Evolutionary conservation across 768 basidiomycete species (phyloP).

Genomic region (Suillus lakei): DNA sequence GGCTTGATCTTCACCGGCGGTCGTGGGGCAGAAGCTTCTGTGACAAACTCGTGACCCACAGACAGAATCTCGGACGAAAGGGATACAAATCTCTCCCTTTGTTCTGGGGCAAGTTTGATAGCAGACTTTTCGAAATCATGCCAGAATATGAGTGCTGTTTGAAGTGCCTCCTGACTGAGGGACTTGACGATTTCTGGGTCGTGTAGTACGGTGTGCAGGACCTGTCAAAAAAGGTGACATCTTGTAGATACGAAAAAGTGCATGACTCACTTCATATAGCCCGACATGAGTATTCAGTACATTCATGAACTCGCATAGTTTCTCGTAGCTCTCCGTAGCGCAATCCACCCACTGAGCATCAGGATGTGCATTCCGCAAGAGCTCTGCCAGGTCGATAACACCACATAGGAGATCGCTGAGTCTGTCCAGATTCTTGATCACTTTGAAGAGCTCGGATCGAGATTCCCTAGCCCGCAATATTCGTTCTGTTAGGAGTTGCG

Average conservation of each 20-base stretch:
- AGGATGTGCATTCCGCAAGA: conserved; percentile 92
- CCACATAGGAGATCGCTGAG: conserved; percentile 95
- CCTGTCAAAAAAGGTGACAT: conserved; percentile 43
- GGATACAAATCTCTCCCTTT: conserved; percentile 84
- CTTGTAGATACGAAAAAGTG: not conserved
- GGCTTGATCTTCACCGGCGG: conserved; percentile 72
- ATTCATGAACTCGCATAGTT: conserved; percentile 97
- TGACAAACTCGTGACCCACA: conserved; percentile 86
- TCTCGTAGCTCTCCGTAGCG: conserved; percentile 88
- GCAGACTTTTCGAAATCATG: conserved; percentile 98
- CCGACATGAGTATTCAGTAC: conserved; percentile 92
- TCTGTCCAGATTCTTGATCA: conserved; percentile 95
- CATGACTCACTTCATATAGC: conserved; percentile 76
- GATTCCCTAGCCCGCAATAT: conserved; percentile 78
- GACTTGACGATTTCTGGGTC: conserved; percentile 69
- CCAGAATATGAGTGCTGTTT: conserved; percentile 93
- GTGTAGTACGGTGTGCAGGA: conserved; percentile 69
- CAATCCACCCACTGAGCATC: conserved; percentile 82
- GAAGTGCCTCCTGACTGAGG: conserved; percentile 74
- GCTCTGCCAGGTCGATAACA: conserved; percentile 95
- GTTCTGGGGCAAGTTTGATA: conserved; percentile 79
- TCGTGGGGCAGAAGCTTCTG: conserved; percentile 63
- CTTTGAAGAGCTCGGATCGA: conserved; percentile 74
- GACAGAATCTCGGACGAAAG: conserved; percentile 88
- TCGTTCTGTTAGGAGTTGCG: conserved; percentile 81